Evolutionary conservation across 225 moss, liverwort and hornwort species (phyloP).

Genomic region (Takakia lepidozioides): DNA sequence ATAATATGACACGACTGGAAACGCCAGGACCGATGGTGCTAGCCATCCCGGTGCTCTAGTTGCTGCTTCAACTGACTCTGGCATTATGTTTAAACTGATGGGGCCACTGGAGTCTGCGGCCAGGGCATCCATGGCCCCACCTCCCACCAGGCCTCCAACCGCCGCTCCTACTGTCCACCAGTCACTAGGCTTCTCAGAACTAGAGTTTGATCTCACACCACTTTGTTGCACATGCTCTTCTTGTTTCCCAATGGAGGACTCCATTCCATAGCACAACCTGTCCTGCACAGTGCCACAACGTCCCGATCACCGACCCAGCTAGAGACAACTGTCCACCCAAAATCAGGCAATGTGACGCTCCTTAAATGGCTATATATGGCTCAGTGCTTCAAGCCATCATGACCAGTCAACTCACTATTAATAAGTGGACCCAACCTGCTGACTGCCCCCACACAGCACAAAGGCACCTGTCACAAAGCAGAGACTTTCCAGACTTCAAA

Average conservation of each 20-base stretch:
- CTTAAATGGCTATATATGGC: too few relatives aligned
- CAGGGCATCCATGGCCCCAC: slow-evolving; percentile 11
- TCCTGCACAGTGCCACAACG: too few relatives aligned
- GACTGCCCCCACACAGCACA: too few relatives aligned
- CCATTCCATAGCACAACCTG: slow-evolving; percentile 5
- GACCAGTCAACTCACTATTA: too few relatives aligned
- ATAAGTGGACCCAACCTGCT: too few relatives aligned
- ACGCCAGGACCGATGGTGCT: slow-evolving; percentile 63
- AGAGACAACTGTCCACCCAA: too few relatives aligned
- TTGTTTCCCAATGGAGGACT: neutral
- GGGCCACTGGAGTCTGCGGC: slow-evolving; percentile 36
- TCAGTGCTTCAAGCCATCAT: too few relatives aligned
- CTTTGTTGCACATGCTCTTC: neutral
- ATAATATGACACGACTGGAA: slow-evolving; percentile 70
- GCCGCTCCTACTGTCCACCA: slow-evolving; percentile 45
- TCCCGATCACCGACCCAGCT: too few relatives aligned
- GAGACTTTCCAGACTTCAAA: too few relatives aligned
- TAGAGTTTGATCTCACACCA: neutral
- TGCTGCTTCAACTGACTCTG: slow-evolving; percentile 29
- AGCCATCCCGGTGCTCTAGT: slow-evolving; percentile 66
- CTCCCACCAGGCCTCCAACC: slow-evolving; percentile 25
- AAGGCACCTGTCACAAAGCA: too few relatives aligned
- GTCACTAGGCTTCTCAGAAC: slow-evolving; percentile 2
- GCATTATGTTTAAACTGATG: slow-evolving; percentile 2
- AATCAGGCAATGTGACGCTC: too few relatives aligned